These are phyloP conservation scores for Colletotrichum brevisporum DNA, from an alignment of 2,329 filamentous ascomycete species.

Conservation along the genomic window DNA sequence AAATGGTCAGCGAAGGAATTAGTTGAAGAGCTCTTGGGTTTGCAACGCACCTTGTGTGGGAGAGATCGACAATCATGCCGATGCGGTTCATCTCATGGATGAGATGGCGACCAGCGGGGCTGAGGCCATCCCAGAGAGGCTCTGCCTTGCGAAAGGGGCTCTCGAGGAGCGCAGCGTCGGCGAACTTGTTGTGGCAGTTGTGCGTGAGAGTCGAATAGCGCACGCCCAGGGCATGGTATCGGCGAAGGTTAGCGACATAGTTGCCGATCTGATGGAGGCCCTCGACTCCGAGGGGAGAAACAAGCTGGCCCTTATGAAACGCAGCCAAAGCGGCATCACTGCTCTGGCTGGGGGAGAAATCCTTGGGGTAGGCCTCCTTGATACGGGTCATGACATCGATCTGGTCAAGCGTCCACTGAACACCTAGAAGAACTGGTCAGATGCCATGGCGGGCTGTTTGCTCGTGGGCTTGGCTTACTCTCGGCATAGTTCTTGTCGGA, in stretches of 20 bases:
- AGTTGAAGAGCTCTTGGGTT: not conserved
- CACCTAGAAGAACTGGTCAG: slow-evolving; percentile 56
- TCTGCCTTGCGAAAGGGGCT: slow-evolving; percentile 64
- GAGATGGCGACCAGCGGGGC: slow-evolving; percentile 75
- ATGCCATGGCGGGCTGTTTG: too few species aligned
- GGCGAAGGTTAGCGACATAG: slow-evolving; percentile 79
- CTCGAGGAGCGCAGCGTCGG: slow-evolving; percentile 83
- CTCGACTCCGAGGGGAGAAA: slow-evolving; percentile 86
- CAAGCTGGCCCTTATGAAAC: slow-evolving; percentile 74
- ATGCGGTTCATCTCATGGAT: slow-evolving; percentile 93
- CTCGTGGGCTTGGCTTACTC: slow-evolving; percentile 60
- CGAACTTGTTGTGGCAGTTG: slow-evolving; percentile 93
- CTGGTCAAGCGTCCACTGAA: slow-evolving; percentile 79
- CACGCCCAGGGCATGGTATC: slow-evolving; percentile 83
- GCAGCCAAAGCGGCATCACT: slow-evolving; percentile 73
- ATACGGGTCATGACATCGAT: slow-evolving; percentile 81
- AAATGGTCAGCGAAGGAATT: slow-evolving; percentile 16
- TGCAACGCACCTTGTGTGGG: slow-evolving; percentile 69
- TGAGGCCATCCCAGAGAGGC: slow-evolving; percentile 80
- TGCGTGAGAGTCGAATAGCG: slow-evolving; percentile 92
- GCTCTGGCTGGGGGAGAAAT: slow-evolving; percentile 77
- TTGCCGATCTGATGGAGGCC: slow-evolving; percentile 96
- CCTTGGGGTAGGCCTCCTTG: slow-evolving; percentile 72
- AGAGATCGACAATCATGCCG: slow-evolving; percentile 93
- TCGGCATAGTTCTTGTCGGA: slow-evolving; percentile 79